Percentiles rank a stretch among this genome's conserved stretches.
Evolutionary conservation across 176 grass and related monocot genomes (phyloP).

Genomic region (Aegilops longissima): DNA sequence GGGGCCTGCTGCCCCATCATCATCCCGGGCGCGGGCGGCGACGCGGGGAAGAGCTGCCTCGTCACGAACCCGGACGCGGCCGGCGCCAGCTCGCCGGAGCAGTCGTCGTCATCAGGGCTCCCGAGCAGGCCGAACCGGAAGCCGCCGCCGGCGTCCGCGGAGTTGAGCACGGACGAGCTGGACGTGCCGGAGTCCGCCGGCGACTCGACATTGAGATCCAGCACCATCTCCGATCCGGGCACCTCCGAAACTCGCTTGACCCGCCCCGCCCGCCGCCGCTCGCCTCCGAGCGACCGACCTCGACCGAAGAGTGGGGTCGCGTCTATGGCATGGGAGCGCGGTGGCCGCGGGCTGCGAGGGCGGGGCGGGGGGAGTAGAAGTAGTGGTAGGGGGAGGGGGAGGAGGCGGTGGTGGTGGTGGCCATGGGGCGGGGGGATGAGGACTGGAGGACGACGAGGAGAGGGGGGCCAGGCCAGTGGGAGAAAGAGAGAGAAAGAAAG

Average conservation of each 20-base stretch:
- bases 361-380: constrained; percentile 5
- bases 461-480: constrained; percentile 13
- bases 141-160: constrained; percentile 24
- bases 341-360: background rate
- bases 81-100: constrained; percentile 17
- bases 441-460: constrained; percentile 13
- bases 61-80: constrained; percentile 41
- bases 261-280: background rate
- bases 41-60: constrained; percentile 64
- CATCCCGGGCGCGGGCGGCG: background rate
- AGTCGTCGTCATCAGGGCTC: constrained; percentile 45
- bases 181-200: constrained; percentile 57
- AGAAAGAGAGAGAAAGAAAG: constrained; percentile 35
- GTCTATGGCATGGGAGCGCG: constrained; percentile 18
- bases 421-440: constrained; percentile 25
- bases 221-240: constrained; percentile 53
- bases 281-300: background rate
- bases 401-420: background rate
- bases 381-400: background rate
- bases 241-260: no score
- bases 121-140: constrained; percentile 44
- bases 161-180: constrained; percentile 59
- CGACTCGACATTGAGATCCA: constrained; percentile 97
- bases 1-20: background rate
- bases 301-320: background rate